Evolutionary conservation across 208 protist genomes (phyloP), one percentile per base, ranked within the genome.

Genomic region (Angomonas desouzai): DNA sequence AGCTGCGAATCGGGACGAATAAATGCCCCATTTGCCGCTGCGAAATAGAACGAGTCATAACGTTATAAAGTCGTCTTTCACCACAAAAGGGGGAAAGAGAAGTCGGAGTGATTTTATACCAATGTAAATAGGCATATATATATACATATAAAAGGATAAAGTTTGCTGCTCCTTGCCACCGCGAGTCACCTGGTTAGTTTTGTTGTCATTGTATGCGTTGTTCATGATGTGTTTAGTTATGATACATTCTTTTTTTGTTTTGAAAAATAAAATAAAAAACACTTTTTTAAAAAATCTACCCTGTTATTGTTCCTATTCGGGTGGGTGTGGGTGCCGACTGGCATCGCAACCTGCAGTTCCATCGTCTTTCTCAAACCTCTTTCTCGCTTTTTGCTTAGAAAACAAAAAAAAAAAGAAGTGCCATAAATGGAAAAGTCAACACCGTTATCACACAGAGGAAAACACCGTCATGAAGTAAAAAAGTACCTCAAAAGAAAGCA

Each of bases 21-120:
- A 85, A 91, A 38, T 98, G 94, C 76, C 94, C 94, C 11, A 81
- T 98, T 18, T 98, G 94, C 73, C 76, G 94, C 23, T 30, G 49
- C 11, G 65, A 68, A 7, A 96, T 97, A 64, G 74, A 83, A 18
- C 77, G 78, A 6, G 48, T 91, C 29, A 78, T 96, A 71, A 87
- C 76, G 18, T 55, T 86, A 9, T 90, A 72, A 68, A 40, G 36
- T 18, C 13, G 36, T 13, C 13, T 40, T 40, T n/a, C n/a, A n/a
- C n/a, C n/a, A n/a, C n/a, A n/a, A n/a, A n/a, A n/a, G n/a, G n/a
- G n/a, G n/a, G n/a, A n/a, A n/a, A n/a, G n/a, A n/a, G n/a, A n/a
- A n/a, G n/a, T n/a, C n/a, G n/a, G n/a, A n/a, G n/a, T n/a, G n/a
- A 40, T 13, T 53, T 53, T 53, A 7, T 22, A 25, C 48, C 48